A percentile compares a stretch with the other conserved stretches of the same genome.
Evolutionary conservation across 768 basidiomycete genomes (phyloP).

Genomic region (Pleurotus djamor): DNA sequence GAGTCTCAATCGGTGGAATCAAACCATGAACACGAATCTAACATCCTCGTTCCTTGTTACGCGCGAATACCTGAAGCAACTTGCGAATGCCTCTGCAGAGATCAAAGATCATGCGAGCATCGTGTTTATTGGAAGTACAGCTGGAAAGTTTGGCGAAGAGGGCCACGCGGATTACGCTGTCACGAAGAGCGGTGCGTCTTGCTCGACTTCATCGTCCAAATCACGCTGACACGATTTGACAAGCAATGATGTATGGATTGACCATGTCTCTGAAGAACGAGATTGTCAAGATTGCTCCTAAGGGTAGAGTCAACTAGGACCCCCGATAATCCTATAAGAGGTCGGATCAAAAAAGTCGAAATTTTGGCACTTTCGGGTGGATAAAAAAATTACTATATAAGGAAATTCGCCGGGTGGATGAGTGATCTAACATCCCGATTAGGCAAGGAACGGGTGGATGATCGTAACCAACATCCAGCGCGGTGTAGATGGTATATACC

Average conservation of each 20-base stretch:
- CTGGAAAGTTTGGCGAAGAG: conserved; percentile 73
- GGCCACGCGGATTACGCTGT: conserved; percentile 67
- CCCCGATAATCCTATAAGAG: too few relatives aligned
- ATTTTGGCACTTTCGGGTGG: too few relatives aligned
- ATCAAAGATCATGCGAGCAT: conserved; percentile 56
- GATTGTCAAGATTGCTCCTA: conserved; percentile 73
- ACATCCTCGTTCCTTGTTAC: conserved; percentile 67
- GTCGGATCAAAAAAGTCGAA: too few relatives aligned
- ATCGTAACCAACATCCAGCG: too few relatives aligned
- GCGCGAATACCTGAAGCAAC: conserved; percentile 53
- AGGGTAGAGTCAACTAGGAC: conserved; percentile 52
- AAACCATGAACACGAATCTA: conserved; percentile 59
- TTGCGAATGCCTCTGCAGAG: conserved; percentile 35
- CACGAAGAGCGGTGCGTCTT: conserved; percentile 59
- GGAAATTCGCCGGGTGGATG: too few relatives aligned
- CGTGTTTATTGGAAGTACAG: conserved; percentile 66
- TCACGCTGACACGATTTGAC: neutral
- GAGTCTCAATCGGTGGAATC: conserved; percentile 62
- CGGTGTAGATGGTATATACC: too few relatives aligned
- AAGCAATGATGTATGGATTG: conserved; percentile 74
- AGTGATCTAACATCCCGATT: too few relatives aligned
- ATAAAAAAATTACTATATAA: too few relatives aligned
- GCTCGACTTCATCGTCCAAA: neutral
- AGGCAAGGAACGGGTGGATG: too few relatives aligned
- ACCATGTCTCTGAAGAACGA: conserved; percentile 74